phyloP scores from a whole-genome alignment of 805 yeast genomes.

The Helenozyma rhizophorensis region DNA sequence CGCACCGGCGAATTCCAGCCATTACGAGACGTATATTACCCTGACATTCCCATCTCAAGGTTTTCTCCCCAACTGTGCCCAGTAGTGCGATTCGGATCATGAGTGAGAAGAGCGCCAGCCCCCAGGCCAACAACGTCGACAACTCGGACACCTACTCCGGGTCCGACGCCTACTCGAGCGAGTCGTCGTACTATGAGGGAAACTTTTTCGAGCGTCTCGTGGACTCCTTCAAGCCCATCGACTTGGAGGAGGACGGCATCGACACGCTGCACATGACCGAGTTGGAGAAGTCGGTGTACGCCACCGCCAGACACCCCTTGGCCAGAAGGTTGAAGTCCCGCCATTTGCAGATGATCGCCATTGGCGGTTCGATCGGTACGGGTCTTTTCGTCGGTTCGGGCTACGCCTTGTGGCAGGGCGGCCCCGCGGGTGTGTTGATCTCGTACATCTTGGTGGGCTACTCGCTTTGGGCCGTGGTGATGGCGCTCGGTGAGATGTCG shows the following conservation, averaged over 20 bases:
- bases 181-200: conserved; percentile 8
- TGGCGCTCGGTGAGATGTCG: conserved; percentile 20
- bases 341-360: conserved; percentile 72
- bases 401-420: conserved; percentile 16
- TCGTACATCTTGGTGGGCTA: conserved; percentile 18
- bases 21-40: no score
- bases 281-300: conserved; percentile 35
- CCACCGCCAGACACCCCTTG: conserved; percentile 41
- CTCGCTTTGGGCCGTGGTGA: conserved; percentile 16
- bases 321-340: conserved; percentile 42
- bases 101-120: background rate
- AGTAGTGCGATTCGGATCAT: no score
- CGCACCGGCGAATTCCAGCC: no score
- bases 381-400: conserved; percentile 39
- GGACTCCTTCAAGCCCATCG: conserved; percentile 36
- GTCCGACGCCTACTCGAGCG: conserved; percentile 1
- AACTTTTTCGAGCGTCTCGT: conserved; percentile 19
- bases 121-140: background rate
- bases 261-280: conserved; percentile 36
- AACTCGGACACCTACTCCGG: conserved; percentile 2
- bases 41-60: no score
- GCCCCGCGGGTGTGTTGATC: conserved; percentile 19
- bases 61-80: no score
- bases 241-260: conserved; percentile 36
- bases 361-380: conserved; percentile 85